Evolutionary conservation across 2,329 filamentous ascomycete species (phyloP).

Genomic region (Calonectria multiphialidica): DNA sequence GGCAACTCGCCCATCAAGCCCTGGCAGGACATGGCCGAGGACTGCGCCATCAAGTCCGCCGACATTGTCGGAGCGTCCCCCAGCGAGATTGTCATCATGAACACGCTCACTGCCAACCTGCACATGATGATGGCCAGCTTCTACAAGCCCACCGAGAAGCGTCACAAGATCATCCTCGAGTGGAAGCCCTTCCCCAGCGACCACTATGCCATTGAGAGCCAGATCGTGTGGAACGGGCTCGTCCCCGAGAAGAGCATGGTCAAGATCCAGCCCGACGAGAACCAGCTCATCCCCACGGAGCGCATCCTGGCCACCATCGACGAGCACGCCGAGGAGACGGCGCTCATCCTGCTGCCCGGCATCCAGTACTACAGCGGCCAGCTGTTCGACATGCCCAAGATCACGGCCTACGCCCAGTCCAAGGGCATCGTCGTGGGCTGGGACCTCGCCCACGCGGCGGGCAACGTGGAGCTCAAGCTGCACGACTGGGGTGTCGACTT

Average conservation of each 20-base stretch:
- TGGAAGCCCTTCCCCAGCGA: slow-evolving; percentile 93
- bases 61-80: slow-evolving; percentile 80
- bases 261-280: slow-evolving; percentile 74
- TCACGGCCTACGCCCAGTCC: slow-evolving; percentile 81
- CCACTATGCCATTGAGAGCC: slow-evolving; percentile 86
- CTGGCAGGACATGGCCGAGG: slow-evolving; percentile 85
- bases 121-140: slow-evolving; percentile 89
- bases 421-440: slow-evolving; percentile 83
- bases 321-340: slow-evolving; percentile 77
- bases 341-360: slow-evolving; percentile 84
- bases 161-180: slow-evolving; percentile 88
- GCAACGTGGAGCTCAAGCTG: slow-evolving; percentile 82
- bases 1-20: slow-evolving; percentile 75
- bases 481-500: slow-evolving; percentile 95
- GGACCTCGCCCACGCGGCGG: slow-evolving; percentile 89
- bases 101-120: slow-evolving; percentile 84
- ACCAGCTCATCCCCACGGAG: slow-evolving; percentile 75
- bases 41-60: slow-evolving; percentile 76
- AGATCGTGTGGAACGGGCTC: slow-evolving; percentile 78
- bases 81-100: slow-evolving; percentile 88
- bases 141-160: slow-evolving; percentile 74
- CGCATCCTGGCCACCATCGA: slow-evolving; percentile 81
- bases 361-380: slow-evolving; percentile 96
- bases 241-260: slow-evolving; percentile 78
- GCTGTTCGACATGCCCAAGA: slow-evolving; percentile 83